Percentiles rank a stretch among this genome's conserved stretches.
Conservation (phyloP, 345 rosid species). For the Odontarrhena argentea region DNA sequence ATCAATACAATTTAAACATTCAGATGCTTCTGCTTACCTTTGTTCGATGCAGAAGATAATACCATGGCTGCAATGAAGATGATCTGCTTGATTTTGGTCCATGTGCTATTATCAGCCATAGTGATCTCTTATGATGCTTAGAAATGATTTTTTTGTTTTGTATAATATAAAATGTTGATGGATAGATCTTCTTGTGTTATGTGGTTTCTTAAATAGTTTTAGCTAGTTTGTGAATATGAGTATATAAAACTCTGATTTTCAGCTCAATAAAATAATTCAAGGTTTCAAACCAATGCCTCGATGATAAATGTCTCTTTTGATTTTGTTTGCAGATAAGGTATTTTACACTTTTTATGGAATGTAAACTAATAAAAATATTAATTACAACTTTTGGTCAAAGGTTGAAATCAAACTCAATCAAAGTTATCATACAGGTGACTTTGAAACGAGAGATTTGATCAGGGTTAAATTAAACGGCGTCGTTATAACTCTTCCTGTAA, state of each 20-base stretch:
- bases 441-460: neutral
- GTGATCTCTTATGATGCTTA: neutral
- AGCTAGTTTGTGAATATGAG: too few species aligned
- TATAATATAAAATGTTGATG: too few species aligned
- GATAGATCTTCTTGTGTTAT: too few species aligned
- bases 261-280: too few species aligned
- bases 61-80: constrained; percentile 15
- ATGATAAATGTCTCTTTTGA: neutral
- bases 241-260: neutral
- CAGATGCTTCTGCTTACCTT: neutral
- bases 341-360: neutral
- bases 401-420: neutral
- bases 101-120: constrained; percentile 11
- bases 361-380: neutral
- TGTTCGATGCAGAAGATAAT: too few species aligned
- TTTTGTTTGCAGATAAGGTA: neutral
- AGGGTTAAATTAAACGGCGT: too few species aligned
- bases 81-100: constrained; percentile 20
- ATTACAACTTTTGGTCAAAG: neutral
- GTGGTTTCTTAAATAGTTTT: too few species aligned
- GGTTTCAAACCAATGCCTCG: neutral
- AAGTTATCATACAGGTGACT: neutral
- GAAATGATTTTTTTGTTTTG: too few species aligned
- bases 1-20: neutral
- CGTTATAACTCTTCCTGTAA: too few species aligned